These are phyloP conservation scores for Phytophthora cactorum DNA, from an alignment of 352 stramenopile species.

Conservation along the genomic window DNA sequence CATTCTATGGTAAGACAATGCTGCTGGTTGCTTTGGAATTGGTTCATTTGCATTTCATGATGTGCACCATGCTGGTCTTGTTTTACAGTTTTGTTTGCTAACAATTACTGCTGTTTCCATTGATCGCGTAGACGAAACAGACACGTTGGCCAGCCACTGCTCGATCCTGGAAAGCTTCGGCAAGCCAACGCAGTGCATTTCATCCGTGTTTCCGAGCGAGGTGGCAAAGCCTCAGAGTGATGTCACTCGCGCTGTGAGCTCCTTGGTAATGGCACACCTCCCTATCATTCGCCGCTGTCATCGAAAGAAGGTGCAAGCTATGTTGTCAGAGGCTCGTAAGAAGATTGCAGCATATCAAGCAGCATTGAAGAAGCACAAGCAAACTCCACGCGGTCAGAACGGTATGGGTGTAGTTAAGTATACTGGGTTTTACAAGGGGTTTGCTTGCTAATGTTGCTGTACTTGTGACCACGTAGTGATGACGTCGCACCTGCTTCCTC, in stretches of 20 bases:
- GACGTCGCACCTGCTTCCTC: constrained; percentile 10
- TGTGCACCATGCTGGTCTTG: not conserved
- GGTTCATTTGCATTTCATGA: not conserved
- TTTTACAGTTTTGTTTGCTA: not conserved
- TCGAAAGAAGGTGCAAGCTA: constrained; percentile 34
- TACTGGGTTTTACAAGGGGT: not conserved
- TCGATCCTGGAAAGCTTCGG: constrained; percentile 42
- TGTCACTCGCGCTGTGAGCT: constrained; percentile 32
- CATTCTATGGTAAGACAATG: constrained; percentile 40
- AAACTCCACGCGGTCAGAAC: not conserved
- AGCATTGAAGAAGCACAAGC: constrained; percentile 21
- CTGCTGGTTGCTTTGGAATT: constrained; percentile 1
- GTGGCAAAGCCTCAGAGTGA: constrained; percentile 31
- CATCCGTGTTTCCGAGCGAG: constrained; percentile 37
- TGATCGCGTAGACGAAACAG: constrained; percentile 34
- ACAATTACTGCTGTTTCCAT: constrained; percentile 13
- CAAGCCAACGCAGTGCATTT: constrained; percentile 39
- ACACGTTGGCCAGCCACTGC: constrained; percentile 32
- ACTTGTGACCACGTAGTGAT: constrained; percentile 10
- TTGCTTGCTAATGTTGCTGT: constrained; percentile 12
- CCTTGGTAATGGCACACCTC: constrained; percentile 34
- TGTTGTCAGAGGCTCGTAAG: constrained; percentile 34
- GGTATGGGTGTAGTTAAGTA: constrained; percentile 8
- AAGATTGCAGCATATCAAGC: constrained; percentile 30
- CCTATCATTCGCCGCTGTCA: constrained; percentile 39